Conservation (phyloP, 1,284 basidiomycete genomes). For the Exsudoporus floridanus region DNA sequence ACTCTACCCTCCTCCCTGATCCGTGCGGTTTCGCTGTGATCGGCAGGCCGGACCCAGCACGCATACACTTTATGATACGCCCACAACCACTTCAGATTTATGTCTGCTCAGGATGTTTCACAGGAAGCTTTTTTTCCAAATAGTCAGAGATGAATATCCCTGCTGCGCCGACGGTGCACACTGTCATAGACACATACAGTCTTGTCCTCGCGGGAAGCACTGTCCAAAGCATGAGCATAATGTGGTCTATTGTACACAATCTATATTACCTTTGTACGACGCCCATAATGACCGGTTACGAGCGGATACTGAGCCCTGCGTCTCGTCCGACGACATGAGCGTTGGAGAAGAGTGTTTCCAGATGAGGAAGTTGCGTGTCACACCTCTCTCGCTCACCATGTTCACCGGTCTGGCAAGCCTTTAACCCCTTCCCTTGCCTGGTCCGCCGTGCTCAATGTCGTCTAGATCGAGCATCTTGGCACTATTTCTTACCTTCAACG, state of each 20-base stretch:
- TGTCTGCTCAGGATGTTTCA: neutral
- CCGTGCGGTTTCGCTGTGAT: neutral
- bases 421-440: neutral
- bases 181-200: slow-evolving; percentile 54
- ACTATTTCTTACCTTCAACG: slow-evolving; percentile 61
- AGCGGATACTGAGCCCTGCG: neutral
- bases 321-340: slow-evolving; percentile 19
- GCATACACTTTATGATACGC: slow-evolving; percentile 7
- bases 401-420: slow-evolving; percentile 69
- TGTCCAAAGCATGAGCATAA: slow-evolving; percentile 29
- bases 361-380: neutral
- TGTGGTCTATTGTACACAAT: slow-evolving; percentile 6
- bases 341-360: slow-evolving; percentile 8
- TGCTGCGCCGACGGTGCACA: slow-evolving; percentile 50
- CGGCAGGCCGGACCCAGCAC: slow-evolving; percentile 17
- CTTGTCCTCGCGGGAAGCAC: slow-evolving; percentile 61
- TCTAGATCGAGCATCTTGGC: slow-evolving; percentile 80
- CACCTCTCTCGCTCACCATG: slow-evolving; percentile 34
- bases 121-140: slow-evolving; percentile 44
- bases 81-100: neutral
- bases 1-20: neutral
- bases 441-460: slow-evolving; percentile 4
- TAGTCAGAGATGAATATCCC: slow-evolving; percentile 58
- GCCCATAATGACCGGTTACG: slow-evolving; percentile 37
- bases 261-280: slow-evolving; percentile 44